phyloP scores from a whole-genome alignment of 148 eudicot species.

The Selenicereus undatus region DNA sequence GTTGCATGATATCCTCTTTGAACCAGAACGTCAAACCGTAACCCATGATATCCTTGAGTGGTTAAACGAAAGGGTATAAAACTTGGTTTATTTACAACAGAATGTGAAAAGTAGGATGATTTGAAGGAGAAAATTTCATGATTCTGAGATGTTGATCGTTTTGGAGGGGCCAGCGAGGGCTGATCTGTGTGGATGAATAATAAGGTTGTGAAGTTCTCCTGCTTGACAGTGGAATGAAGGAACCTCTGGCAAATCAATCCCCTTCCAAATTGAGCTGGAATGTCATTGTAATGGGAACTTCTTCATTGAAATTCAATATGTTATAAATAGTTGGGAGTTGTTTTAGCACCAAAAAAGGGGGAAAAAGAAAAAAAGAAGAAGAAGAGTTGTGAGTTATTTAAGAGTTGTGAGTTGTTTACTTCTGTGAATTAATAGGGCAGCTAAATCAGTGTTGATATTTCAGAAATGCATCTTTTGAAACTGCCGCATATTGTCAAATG shows the following conservation, averaged over 20 bases:
- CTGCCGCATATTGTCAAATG: no score
- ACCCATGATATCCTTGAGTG: conserved; percentile 48
- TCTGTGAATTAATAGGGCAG: no score
- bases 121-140: background rate
- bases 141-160: background rate
- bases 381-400: no score
- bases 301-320: background rate
- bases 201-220: background rate
- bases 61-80: conserved; percentile 38
- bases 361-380: no score
- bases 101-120: background rate
- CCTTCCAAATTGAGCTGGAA: background rate
- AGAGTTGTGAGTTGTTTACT: no score
- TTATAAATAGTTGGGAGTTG: background rate
- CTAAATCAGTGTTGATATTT: no score
- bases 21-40: conserved; percentile 58
- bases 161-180: background rate
- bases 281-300: background rate
- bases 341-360: no score
- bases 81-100: background rate
- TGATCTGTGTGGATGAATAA: background rate
- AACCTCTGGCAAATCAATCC: background rate
- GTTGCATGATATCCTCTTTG: conserved; percentile 78
- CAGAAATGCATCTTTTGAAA: no score
- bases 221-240: background rate